phyloP scores from a whole-genome alignment of 2,329 filamentous ascomycete genomes.

The Hymenoscyphus scutula region DNA sequence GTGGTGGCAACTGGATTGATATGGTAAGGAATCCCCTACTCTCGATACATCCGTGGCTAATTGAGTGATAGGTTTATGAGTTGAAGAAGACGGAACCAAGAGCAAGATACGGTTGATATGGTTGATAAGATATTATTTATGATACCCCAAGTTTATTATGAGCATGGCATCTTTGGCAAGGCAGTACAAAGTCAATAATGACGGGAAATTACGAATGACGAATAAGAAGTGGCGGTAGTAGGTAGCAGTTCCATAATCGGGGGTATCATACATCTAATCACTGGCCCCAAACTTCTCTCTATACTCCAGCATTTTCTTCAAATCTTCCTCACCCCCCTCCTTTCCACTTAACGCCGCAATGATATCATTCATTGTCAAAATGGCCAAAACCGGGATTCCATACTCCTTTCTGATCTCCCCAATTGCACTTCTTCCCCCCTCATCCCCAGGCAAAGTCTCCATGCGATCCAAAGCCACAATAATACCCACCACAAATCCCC shows the following conservation, averaged over 20 bases:
- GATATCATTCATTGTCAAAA: conserved; percentile 82
- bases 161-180: not conserved
- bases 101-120: conserved; percentile 35
- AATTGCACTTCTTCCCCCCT: conserved; percentile 74
- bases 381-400: conserved; percentile 77
- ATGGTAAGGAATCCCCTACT: conserved; percentile 55
- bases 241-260: conserved; percentile 9
- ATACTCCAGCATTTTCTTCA: conserved; percentile 71
- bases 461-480: conserved; percentile 84
- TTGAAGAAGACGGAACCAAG: conserved; percentile 32
- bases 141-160: conserved; percentile 24
- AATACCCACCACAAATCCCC: conserved; percentile 81
- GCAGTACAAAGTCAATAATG: not conserved
- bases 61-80: conserved; percentile 27
- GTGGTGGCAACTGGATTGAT: conserved; percentile 78
- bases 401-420: conserved; percentile 82
- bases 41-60: not conserved
- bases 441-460: conserved; percentile 71
- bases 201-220: conserved; percentile 6
- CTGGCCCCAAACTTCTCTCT: conserved; percentile 62
- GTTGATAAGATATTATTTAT: conserved; percentile 21
- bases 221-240: not conserved
- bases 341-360: conserved; percentile 64
- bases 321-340: conserved; percentile 56
- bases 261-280: conserved; percentile 21